Conservation (phyloP, 331 rosid species). For the Stylosanthes scabra region DNA sequence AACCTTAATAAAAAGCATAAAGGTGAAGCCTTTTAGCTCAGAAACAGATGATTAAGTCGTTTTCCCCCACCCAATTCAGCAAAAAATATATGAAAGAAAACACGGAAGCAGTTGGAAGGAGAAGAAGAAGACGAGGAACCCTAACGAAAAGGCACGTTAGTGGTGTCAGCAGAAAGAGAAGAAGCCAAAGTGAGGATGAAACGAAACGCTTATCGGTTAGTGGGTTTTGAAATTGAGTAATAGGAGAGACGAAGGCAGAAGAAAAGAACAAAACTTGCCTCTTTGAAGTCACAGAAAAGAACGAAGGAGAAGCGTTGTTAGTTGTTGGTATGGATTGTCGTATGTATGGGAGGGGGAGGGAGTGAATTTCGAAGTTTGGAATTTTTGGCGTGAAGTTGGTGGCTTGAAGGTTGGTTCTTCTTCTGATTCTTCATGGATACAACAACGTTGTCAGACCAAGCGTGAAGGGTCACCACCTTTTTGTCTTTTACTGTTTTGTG, state of each 20-base stretch:
- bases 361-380: conserved; percentile 48
- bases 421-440: conserved; percentile 52
- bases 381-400: conserved; percentile 10
- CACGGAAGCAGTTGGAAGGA: conserved; percentile 36
- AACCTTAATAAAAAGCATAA: conserved; percentile 37
- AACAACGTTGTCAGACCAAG: conserved; percentile 64
- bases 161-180: conserved; percentile 3
- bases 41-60: background rate
- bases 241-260: too few species aligned
- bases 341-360: conserved; percentile 11
- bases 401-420: conserved; percentile 4
- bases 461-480: conserved; percentile 53
- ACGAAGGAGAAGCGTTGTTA: conserved; percentile 28
- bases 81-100: conserved; percentile 33
- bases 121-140: conserved; percentile 28
- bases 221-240: conserved; percentile 62
- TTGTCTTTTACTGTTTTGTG: conserved; percentile 75
- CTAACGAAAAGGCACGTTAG: conserved; percentile 40
- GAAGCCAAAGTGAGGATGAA: too few species aligned
- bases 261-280: too few species aligned
- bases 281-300: too few species aligned
- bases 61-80: conserved; percentile 21
- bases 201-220: too few species aligned
- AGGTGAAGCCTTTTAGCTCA: conserved; percentile 39
- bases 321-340: conserved; percentile 41